Evolutionary conservation across 2,329 filamentous ascomycete genomes (phyloP), one percentile per base, ranked within the genome.

Genomic region (Emericellopsis atlantica): DNA sequence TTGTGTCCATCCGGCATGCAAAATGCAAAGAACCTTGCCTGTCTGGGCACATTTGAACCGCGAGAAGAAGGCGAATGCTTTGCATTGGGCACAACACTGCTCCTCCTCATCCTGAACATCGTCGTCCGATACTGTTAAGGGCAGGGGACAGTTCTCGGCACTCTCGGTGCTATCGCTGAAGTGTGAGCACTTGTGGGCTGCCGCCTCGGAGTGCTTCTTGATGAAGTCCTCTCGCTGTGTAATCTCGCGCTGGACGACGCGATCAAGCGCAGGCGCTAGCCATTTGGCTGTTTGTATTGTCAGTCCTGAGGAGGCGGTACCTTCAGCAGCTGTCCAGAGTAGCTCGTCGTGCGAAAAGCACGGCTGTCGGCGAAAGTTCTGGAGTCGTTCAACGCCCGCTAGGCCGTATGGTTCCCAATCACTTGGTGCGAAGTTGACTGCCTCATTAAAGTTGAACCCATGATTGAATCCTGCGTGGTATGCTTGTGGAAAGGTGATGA

Each of bases 401-500:
- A 90, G 79, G 2, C 92, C 92, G 55, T 80, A 93, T 0, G 88
- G 87, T 54, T 98, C 92, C 92, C 92, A 98, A 52, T 98, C 92
- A 23, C 70, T 72, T 0, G 92, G 92, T 0, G 92, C 92, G 62
- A 98, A 98, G 56, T 98, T 98, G 50, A 98, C 92, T 5, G 92
- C 92, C 59, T 98, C 92, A 51, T 98, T 98, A 61, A 95, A 94
- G 56, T 98, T 98, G 67, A 98, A 98, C 0, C 84, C 92, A 52
- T 98, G 92, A 53, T 98, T 98, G 65, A 98, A 98, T 0, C 92
- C 92, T 6, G 92, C 90, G 57, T 98, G 92, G 52, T 96, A 98
- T 0, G 92, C 92, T 57, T 95, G 85, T 0, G 92, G 92, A 52
- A 95, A 98, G 0, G 92, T 98, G 47, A 98, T 81, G 47, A 98